Evolutionary conservation across 352 stramenopile genomes (phyloP).

Genomic region (Pythium vanterpoolii): DNA sequence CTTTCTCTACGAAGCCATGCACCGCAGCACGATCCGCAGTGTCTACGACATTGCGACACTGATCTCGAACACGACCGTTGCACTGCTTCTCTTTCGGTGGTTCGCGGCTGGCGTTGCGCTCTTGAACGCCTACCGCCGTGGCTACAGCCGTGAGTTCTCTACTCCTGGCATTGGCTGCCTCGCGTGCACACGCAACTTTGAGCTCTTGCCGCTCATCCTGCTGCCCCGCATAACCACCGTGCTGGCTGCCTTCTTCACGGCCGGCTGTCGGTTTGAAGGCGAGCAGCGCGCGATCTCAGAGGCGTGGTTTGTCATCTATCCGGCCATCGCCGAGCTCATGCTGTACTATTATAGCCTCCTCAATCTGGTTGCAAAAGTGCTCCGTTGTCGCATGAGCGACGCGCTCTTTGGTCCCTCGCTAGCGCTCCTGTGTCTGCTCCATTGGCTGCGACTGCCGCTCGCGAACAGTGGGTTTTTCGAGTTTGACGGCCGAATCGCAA

Average conservation of each 20-base stretch:
- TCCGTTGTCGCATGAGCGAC: constrained; percentile 33
- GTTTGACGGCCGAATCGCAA: constrained; percentile 34
- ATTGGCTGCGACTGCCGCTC: constrained; percentile 28
- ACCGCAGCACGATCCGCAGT: constrained; percentile 18
- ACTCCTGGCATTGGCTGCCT: constrained; percentile 36
- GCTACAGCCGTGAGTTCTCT: constrained; percentile 2
- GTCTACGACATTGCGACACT: constrained; percentile 43
- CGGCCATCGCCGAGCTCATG: constrained; percentile 33
- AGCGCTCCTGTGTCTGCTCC: constrained; percentile 32
- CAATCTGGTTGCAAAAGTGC: constrained; percentile 40
- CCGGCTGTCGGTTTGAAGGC: constrained; percentile 40
- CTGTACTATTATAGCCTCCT: constrained; percentile 49
- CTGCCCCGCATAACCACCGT: constrained; percentile 37
- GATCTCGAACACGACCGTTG: constrained; percentile 43
- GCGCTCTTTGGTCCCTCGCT: constrained; percentile 39
- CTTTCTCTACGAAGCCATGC: constrained; percentile 30
- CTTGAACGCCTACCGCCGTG: constrained; percentile 10
- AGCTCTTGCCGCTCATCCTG: constrained; percentile 38
- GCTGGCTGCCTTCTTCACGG: constrained; percentile 40
- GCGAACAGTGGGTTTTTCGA: constrained; percentile 24
- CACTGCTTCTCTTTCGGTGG: constrained; percentile 38
- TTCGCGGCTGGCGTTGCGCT: constrained; percentile 33
- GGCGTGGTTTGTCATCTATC: constrained; percentile 52
- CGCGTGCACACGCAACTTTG: constrained; percentile 34
- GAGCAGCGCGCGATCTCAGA: constrained; percentile 37